A percentile compares a stretch with the other conserved stretches of the same genome.
Conservation (phyloP, 73 alveolate genomes). For the Urostyla sp. region DNA sequence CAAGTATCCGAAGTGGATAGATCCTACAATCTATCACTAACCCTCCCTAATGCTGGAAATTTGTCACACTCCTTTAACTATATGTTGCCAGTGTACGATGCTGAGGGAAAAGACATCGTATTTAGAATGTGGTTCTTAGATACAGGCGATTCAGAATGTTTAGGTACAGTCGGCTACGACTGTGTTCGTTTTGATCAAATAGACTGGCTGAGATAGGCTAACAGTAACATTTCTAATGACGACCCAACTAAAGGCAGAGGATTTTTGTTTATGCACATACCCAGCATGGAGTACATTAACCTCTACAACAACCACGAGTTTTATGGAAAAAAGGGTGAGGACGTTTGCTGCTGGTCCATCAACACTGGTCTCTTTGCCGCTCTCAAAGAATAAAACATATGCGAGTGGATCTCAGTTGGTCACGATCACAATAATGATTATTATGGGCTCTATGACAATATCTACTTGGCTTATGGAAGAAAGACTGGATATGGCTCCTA, state of each 20-base stretch:
- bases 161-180: conserved; percentile 55
- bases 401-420: conserved; percentile 58
- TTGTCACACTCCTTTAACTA: conserved; percentile 63
- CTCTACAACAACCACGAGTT: conserved; percentile 30
- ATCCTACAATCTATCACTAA: conserved; percentile 48
- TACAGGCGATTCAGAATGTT: conserved; percentile 47
- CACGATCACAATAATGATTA: conserved; percentile 75
- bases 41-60: conserved; percentile 42
- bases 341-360: conserved; percentile 52
- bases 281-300: conserved; percentile 2
- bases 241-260: conserved; percentile 20
- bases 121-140: conserved; percentile 63
- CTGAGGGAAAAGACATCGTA: conserved; percentile 12
- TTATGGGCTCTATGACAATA: conserved; percentile 46
- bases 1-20: conserved; percentile 63
- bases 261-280: conserved; percentile 16
- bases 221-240: not conserved
- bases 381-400: conserved; percentile 32
- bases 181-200: conserved; percentile 61
- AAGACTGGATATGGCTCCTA: conserved; percentile 71
- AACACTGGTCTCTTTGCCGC: conserved; percentile 69
- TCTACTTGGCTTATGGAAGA: conserved; percentile 68
- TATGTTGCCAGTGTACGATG: conserved; percentile 60
- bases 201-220: conserved; percentile 60
- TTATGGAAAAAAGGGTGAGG: conserved; percentile 62